phyloP scores from a whole-genome alignment of 2,329 filamentous ascomycete species.

The Coniochaeta sp. region DNA sequence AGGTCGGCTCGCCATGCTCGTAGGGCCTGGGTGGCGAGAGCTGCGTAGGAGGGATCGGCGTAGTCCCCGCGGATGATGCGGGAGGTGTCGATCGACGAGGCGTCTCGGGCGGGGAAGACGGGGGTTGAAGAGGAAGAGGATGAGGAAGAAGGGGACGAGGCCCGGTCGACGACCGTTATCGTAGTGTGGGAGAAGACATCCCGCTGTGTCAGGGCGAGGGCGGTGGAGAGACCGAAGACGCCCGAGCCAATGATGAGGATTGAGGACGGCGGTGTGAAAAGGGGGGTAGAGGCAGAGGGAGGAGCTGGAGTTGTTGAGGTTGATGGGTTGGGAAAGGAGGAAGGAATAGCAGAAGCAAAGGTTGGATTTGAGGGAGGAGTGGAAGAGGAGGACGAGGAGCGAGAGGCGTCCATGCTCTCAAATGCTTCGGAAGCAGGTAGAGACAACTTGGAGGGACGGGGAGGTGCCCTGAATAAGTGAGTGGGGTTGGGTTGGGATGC shows the following conservation, averaged over 20 bases:
- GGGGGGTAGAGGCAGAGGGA: conserved; percentile 8
- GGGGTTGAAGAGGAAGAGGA: conserved; percentile 14
- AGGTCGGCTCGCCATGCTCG: conserved; percentile 57
- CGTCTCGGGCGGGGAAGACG: conserved; percentile 54
- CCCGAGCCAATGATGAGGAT: conserved; percentile 66
- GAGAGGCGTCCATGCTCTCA: conserved; percentile 2
- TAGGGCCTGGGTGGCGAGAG: conserved; percentile 65
- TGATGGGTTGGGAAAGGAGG: conserved; percentile 7
- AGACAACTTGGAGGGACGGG: neutral
- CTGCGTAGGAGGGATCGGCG: conserved; percentile 68
- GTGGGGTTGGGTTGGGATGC: no score
- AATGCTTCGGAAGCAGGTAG: conserved; percentile 1
- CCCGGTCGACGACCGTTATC: conserved; percentile 56
- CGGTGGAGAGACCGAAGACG: conserved; percentile 54
- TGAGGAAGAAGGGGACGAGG: conserved; percentile 19
- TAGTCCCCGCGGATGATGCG: conserved; percentile 71
- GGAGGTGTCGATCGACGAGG: conserved; percentile 55
- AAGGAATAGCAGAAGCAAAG: conserved; percentile 7
- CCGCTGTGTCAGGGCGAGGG: conserved; percentile 61
- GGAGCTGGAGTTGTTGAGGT: conserved; percentile 6
- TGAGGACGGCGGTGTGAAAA: conserved; percentile 31
- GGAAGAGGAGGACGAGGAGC: conserved; percentile 4
- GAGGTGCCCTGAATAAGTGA: neutral
- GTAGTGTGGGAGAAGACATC: conserved; percentile 42
- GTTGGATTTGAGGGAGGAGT: conserved; percentile 7